Percentiles rank a stretch among this genome's conserved stretches.
These are phyloP conservation scores for Staphylotrichum tortipilum DNA, from an alignment of 495 filamentous ascomycete species.

Conservation along the genomic window DNA sequence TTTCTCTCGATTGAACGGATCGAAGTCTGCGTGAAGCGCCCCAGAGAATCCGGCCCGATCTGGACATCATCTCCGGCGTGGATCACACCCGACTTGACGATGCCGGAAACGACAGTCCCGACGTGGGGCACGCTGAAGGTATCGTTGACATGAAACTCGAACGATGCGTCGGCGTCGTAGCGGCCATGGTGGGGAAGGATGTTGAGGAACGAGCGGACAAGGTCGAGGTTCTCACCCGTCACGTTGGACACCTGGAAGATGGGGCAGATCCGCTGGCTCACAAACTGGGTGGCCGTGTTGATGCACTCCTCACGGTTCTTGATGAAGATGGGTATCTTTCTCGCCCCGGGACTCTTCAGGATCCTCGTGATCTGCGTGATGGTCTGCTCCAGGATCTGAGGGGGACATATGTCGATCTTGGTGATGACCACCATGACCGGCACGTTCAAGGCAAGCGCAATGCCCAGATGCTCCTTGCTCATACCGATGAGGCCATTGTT, in stretches of 20 bases:
- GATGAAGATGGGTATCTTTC: constrained; percentile 97
- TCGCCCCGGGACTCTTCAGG: constrained; percentile 82
- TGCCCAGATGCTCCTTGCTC: constrained; percentile 96
- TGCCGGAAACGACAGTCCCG: constrained; percentile 90
- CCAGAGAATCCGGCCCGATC: constrained; percentile 84
- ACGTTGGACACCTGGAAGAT: constrained; percentile 98
- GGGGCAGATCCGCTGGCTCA: constrained; percentile 89
- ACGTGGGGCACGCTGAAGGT: constrained; percentile 98
- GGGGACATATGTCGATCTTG: constrained; percentile 98
- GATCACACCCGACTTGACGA: constrained; percentile 80
- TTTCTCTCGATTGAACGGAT: constrained; percentile 94
- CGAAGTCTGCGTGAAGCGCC: constrained; percentile 81
- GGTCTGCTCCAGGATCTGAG: constrained; percentile 89
- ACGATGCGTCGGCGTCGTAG: constrained; percentile 77
- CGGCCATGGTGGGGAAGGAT: constrained; percentile 93
- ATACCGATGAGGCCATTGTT: constrained; percentile 97
- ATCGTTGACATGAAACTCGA: constrained; percentile 95
- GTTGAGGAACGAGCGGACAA: constrained; percentile 85
- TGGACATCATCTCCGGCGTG: constrained; percentile 85
- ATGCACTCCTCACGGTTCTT: constrained; percentile 86
- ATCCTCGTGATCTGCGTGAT: constrained; percentile 87
- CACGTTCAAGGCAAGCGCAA: constrained; percentile 89
- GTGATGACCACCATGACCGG: constrained; percentile 97
- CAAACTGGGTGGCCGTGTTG: constrained; percentile 92
- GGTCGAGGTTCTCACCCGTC: constrained; percentile 72